These are phyloP conservation scores for Lipomyces yarrowii DNA, from an alignment of 1,139 yeast genomes.

Conservation along the genomic window DNA sequence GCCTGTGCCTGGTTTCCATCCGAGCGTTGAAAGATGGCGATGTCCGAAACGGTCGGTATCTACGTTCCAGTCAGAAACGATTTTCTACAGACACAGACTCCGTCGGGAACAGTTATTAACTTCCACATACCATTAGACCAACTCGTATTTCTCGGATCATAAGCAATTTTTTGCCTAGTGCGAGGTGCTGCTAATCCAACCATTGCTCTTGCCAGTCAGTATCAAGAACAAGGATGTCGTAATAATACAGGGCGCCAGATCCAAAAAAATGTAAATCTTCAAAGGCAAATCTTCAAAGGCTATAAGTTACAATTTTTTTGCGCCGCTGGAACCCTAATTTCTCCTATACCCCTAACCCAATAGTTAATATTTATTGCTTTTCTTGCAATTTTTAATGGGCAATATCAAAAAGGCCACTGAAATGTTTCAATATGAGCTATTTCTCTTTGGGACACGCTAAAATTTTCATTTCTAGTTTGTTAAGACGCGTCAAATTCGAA, in stretches of 20 bases:
- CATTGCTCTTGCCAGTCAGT: slow-evolving; percentile 11
- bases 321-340: too few species aligned
- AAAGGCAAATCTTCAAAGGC: too few species aligned
- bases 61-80: not conserved
- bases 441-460: too few species aligned
- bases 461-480: too few species aligned
- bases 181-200: slow-evolving; percentile 83
- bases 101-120: not conserved
- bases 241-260: not conserved
- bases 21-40: slow-evolving; percentile 74
- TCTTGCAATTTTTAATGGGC: too few species aligned
- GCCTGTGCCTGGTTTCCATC: slow-evolving; percentile 93
- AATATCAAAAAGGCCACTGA: too few species aligned
- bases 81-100: not conserved
- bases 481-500: too few species aligned
- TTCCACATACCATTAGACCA: slow-evolving; percentile 72
- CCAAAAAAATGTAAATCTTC: too few species aligned
- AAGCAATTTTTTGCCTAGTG: slow-evolving; percentile 82
- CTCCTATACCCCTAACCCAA: too few species aligned
- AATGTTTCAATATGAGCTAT: too few species aligned
- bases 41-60: slow-evolving; percentile 84
- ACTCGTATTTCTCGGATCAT: slow-evolving; percentile 89
- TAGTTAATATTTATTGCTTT: too few species aligned
- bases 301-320: slow-evolving; percentile 6
- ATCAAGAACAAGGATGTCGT: not conserved